Conservation (phyloP, 495 filamentous ascomycete species). For the Bryoglossum gracile region DNA sequence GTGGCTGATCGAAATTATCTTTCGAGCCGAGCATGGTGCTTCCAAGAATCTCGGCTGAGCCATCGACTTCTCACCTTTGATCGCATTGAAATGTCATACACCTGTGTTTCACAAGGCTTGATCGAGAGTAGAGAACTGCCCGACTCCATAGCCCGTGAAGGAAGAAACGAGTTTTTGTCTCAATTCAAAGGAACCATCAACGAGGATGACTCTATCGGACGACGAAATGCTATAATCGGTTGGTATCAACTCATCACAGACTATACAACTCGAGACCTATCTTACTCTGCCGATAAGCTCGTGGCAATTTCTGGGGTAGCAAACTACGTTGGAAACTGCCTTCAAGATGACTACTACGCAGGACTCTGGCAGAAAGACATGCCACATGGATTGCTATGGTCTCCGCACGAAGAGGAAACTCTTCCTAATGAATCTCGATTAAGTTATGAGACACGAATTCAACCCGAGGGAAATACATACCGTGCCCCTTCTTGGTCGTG, state of each 20-base stretch:
- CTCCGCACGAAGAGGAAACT: neutral
- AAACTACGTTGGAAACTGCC: neutral
- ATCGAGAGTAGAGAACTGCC: neutral
- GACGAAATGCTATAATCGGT: neutral
- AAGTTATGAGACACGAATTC: neutral
- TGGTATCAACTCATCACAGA: neutral
- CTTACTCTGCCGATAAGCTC: neutral
- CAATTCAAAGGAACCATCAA: neutral
- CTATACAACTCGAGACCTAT: neutral
- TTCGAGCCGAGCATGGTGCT: neutral
- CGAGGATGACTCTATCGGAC: neutral
- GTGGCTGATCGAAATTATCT: neutral
- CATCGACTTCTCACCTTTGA: neutral
- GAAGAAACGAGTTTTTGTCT: neutral
- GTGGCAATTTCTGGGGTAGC: neutral
- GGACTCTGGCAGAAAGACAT: neutral
- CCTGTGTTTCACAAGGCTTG: neutral
- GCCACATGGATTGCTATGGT: neutral
- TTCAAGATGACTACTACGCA: neutral
- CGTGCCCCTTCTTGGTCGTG: slow-evolving; percentile 1
- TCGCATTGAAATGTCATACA: neutral
- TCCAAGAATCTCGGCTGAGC: neutral
- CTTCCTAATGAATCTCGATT: neutral
- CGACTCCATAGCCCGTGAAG: neutral
- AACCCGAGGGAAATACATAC: neutral